Percentiles rank a stretch among this genome's conserved stretches.
Evolutionary conservation across 2,329 filamentous ascomycete species (phyloP).

Genomic region (Penicillium sp.): DNA sequence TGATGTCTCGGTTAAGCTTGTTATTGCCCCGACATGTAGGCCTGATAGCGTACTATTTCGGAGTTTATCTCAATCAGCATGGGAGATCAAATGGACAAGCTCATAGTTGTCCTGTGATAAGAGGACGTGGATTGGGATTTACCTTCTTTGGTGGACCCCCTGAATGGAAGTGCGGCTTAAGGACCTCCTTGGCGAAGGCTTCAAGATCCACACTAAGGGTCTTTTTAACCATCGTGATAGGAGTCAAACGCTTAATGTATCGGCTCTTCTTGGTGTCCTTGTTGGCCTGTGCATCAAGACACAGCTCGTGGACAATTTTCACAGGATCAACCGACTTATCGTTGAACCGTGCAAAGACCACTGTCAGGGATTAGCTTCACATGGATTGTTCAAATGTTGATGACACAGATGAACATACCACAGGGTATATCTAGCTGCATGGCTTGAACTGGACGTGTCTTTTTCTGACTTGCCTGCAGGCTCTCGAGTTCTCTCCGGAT

Average conservation of each 20-base stretch:
- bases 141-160: slow-evolving; percentile 55
- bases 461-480: slow-evolving; percentile 50
- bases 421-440: slow-evolving; percentile 56
- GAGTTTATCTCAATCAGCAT: not conserved
- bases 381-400: not conserved
- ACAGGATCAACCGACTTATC: slow-evolving; percentile 59
- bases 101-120: not conserved
- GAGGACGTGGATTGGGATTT: slow-evolving; percentile 17
- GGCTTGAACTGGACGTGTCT: slow-evolving; percentile 51
- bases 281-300: slow-evolving; percentile 55
- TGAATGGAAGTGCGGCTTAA: slow-evolving; percentile 60
- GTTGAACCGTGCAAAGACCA: slow-evolving; percentile 59
- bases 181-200: slow-evolving; percentile 56
- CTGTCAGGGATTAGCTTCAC: slow-evolving; percentile 36
- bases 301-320: slow-evolving; percentile 59
- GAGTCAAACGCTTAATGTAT: slow-evolving; percentile 61
- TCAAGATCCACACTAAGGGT: slow-evolving; percentile 59
- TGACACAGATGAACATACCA: slow-evolving; percentile 27
- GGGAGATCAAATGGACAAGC: not conserved
- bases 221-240: slow-evolving; percentile 59
- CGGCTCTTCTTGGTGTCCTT: slow-evolving; percentile 55
- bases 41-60: slow-evolving; percentile 60
- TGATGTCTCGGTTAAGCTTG: slow-evolving; percentile 55
- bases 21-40: slow-evolving; percentile 62
- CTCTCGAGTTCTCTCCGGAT: slow-evolving; percentile 59